Conservation (phyloP, 1,139 yeast genomes). For the Yamadazyma aaseri region DNA sequence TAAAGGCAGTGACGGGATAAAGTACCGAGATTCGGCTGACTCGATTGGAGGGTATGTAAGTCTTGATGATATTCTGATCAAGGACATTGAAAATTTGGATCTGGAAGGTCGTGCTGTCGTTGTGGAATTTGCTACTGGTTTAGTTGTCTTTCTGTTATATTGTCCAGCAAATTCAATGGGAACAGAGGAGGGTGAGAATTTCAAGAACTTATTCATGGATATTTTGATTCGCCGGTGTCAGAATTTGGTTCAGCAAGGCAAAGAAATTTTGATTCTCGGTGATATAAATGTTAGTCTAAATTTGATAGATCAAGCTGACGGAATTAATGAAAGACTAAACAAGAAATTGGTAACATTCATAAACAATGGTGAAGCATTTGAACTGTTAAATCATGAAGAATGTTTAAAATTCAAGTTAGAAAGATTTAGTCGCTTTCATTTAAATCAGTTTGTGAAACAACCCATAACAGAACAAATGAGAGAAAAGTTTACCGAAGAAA, state of each 20-base stretch:
- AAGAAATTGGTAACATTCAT: conserved; percentile 19
- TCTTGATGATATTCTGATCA: conserved; percentile 18
- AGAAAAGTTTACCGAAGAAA: conserved; percentile 1
- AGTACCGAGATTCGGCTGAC: conserved; percentile 22
- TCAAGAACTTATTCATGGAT: conserved; percentile 56
- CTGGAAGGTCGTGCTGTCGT: conserved; percentile 82
- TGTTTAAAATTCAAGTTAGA: conserved; percentile 43
- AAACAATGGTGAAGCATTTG: conserved; percentile 37
- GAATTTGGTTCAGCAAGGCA: conserved; percentile 51
- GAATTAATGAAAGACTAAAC: conserved; percentile 44
- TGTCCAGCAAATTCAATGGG: conserved; percentile 88
- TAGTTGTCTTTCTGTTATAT: conserved; percentile 73
- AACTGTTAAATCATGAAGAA: conserved; percentile 34
- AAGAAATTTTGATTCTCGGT: conserved; percentile 76
- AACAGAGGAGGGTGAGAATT: conserved; percentile 69
- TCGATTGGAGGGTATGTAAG: conserved; percentile 75
- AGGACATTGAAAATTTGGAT: conserved; percentile 51
- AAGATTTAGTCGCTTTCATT: conserved; percentile 39
- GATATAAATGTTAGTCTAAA: conserved; percentile 83
- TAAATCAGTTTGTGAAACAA: conserved; percentile 38
- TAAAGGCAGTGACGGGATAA: conserved; percentile 16
- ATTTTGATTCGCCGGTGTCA: conserved; percentile 60
- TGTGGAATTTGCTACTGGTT: conserved; percentile 62
- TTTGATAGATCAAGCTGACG: conserved; percentile 79
- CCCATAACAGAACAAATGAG: conserved; percentile 2